Evolutionary conservation across 1,284 basidiomycete genomes (phyloP).

Genomic region (Sanguinoderma infundibulare): DNA sequence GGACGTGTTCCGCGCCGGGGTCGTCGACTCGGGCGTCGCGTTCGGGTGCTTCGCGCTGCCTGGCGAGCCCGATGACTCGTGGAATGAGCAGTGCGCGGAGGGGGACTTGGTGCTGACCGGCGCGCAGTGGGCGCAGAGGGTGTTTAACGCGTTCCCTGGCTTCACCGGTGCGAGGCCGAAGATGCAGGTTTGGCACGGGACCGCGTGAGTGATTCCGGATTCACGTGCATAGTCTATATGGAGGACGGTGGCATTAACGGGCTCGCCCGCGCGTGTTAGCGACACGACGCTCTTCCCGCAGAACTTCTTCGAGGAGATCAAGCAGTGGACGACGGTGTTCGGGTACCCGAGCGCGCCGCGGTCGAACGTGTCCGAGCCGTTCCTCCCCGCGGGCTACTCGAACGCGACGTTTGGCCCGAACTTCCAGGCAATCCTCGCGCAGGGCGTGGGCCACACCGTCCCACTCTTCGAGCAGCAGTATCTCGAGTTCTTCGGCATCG

Average conservation of each 20-base stretch:
- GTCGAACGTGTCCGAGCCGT: conserved; percentile 44
- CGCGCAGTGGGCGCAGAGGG: conserved; percentile 53
- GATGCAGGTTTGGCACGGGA: conserved; percentile 61
- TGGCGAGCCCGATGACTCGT: conserved; percentile 43
- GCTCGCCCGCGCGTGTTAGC: conserved; percentile 17
- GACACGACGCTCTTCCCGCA: conserved; percentile 55
- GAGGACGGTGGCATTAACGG: conserved; percentile 17
- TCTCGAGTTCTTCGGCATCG: conserved; percentile 22
- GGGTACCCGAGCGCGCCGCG: conserved; percentile 28
- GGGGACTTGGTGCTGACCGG: conserved; percentile 50
- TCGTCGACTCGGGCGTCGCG: conserved; percentile 56
- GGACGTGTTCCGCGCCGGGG: conserved; percentile 55
- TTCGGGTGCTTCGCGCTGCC: conserved; percentile 57
- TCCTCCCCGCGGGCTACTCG: conserved; percentile 43
- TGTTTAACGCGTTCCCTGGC: conserved; percentile 50
- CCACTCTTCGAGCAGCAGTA: conserved; percentile 32
- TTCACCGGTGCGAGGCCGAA: conserved; percentile 54
- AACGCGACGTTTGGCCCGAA: conserved; percentile 50
- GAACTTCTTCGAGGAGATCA: conserved; percentile 53
- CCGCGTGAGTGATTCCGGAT: conserved; percentile 43
- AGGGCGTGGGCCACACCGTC: conserved; percentile 49
- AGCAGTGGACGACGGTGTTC: conserved; percentile 36
- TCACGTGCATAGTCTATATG: conserved; percentile 37
- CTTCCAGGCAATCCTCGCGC: conserved; percentile 47
- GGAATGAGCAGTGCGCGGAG: conserved; percentile 47